Evolutionary conservation across 129 eudicot species (phyloP).

Genomic region (Artemisia tridentata): DNA sequence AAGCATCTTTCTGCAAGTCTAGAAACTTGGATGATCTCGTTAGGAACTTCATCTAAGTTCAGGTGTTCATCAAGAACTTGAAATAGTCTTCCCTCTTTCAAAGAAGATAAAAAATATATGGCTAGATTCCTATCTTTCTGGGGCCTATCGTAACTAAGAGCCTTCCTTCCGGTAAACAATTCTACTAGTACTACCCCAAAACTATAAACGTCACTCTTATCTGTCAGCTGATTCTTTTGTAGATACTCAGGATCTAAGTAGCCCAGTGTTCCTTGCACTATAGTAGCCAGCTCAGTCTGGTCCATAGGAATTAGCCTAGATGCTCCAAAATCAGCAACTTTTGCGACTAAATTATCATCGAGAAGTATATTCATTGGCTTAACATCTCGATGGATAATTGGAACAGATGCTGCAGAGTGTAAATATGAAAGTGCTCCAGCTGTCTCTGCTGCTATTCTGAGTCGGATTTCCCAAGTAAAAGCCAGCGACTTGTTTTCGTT

Average conservation of each 20-base stretch:
- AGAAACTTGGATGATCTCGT: no score
- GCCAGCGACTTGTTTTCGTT: neutral
- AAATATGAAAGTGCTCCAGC: neutral
- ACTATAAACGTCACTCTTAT: neutral
- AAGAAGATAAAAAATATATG: no score
- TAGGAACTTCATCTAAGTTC: no score
- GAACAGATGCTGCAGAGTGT: neutral
- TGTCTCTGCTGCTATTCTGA: neutral
- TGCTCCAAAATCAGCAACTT: conserved; percentile 7
- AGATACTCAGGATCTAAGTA: conserved; percentile 2
- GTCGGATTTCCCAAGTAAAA: neutral
- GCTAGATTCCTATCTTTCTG: no score
- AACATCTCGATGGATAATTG: neutral
- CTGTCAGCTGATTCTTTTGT: neutral
- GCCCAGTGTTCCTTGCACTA: conserved; percentile 8
- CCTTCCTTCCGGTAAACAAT: neutral
- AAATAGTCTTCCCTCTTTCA: no score
- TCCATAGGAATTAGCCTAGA: conserved; percentile 4
- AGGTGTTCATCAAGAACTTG: no score
- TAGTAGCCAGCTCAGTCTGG: neutral
- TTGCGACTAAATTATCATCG: neutral
- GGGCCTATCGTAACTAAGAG: neutral
- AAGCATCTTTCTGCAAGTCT: no score
- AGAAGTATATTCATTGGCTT: neutral
- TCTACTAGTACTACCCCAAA: neutral